These are phyloP conservation scores for Lentinula edodes DNA, from an alignment of 768 basidiomycete species.

Conservation along the genomic window DNA sequence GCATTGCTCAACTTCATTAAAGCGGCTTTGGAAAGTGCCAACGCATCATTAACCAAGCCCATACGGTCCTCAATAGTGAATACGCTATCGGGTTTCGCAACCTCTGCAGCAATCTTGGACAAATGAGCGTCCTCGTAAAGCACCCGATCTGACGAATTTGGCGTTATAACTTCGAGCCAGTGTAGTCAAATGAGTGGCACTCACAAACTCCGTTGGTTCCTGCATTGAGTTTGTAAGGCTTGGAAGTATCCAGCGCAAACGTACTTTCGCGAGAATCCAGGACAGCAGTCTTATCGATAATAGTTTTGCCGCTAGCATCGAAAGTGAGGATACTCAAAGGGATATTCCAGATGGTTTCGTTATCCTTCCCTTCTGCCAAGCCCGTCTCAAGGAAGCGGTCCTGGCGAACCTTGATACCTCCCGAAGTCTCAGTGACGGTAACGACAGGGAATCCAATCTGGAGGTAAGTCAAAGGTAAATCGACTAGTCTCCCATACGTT, in stretches of 20 bases:
- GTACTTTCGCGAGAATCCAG: slow-evolving; percentile 48
- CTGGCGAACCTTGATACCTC: slow-evolving; percentile 57
- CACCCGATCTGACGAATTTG: slow-evolving; percentile 45
- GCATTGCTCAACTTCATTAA: slow-evolving; percentile 53
- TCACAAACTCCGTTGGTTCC: slow-evolving; percentile 66
- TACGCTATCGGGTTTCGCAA: slow-evolving; percentile 37
- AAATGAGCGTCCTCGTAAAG: slow-evolving; percentile 59
- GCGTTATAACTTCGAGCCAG: neutral
- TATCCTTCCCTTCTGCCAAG: slow-evolving; percentile 54
- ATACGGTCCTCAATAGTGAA: slow-evolving; percentile 66
- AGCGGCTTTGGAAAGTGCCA: slow-evolving; percentile 63
- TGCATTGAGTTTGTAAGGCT: slow-evolving; percentile 68
- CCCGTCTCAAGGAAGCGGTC: slow-evolving; percentile 73
- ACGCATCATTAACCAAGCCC: slow-evolving; percentile 61
- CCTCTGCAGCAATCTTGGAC: slow-evolving; percentile 54
- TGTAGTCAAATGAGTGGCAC: slow-evolving; percentile 14
- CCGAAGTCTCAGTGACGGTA: slow-evolving; percentile 52
- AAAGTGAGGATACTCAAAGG: slow-evolving; percentile 57
- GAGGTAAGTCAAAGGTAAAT: neutral
- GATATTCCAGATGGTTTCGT: slow-evolving; percentile 63
- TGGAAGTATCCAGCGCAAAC: slow-evolving; percentile 48
- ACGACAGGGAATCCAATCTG: slow-evolving; percentile 72
- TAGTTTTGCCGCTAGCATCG: slow-evolving; percentile 36
- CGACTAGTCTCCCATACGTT: neutral
- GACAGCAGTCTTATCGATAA: slow-evolving; percentile 45